Evolutionary conservation across 192 early-diverging fungal species (phyloP), one percentile per base, ranked within the genome.

Genomic region (Funneliformis mosseae): DNA sequence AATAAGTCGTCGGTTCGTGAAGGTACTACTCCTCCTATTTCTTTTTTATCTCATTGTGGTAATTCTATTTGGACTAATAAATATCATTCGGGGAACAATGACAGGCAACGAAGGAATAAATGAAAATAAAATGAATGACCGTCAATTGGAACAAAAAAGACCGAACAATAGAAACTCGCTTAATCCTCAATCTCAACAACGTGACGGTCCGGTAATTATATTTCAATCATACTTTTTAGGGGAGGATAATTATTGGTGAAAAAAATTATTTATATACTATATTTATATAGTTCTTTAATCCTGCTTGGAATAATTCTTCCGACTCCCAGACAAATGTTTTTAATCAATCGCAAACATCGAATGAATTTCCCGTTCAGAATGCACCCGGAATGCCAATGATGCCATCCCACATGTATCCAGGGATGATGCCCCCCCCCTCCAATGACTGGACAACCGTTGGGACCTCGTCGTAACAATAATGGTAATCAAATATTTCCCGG

Each of bases 61-160:
- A 55, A 27, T 48, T 55, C 72, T 16, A 43, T 55, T 46, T 74
- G 73, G 73, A 41, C 42, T 41, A 74, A 50, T 74, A 74, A 74
- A 74, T 5, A 33, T 28, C 46, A 74, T n/a, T 3, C 39, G 48
- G 48, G 23, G 46, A 33, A 59, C 8, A 33, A 25, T 21, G 25
- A 8, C 73, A 42, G 46, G 48, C 16, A 45, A 45, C 11, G 73
- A 74, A 74, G 73, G 25, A 50, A 55, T 21, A 10, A 74, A 28
- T 74, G 73, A 74, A n/a, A 74, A 55, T 59, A 74, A 74, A 55
- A 33, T 25, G 27, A 74, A 50, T 50, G 73, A 74, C 18, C 73
- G 28, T 16, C 73, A 59, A 38, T 3, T 10, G 6, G 46, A 74
- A 7, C 73, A 74, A 27, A 74, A 74, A 59, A 43, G 48, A 46